These are phyloP conservation scores for Aspergillus caelatus DNA, from an alignment of 2,329 filamentous ascomycete species.

Conservation along the genomic window DNA sequence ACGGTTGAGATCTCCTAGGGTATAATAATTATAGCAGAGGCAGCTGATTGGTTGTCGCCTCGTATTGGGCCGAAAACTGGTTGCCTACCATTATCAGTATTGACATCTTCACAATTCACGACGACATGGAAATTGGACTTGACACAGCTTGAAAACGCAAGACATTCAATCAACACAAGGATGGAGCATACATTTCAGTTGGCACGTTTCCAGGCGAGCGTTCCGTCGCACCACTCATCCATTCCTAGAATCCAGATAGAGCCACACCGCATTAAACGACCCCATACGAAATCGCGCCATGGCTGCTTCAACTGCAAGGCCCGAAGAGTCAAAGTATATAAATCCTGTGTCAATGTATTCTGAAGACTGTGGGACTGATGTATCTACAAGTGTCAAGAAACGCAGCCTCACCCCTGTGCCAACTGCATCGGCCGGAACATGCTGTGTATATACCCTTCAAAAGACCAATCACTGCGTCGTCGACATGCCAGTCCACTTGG, in stretches of 20 bases:
- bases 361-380: neutral
- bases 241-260: neutral
- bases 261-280: conserved; percentile 13
- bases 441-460: conserved; percentile 36
- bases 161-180: neutral
- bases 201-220: neutral
- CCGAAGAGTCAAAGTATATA: conserved; percentile 52
- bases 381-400: conserved; percentile 37
- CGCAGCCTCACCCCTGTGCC: conserved; percentile 36
- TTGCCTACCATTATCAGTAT: neutral
- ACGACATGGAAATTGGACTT: neutral
- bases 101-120: neutral
- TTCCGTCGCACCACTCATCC: neutral
- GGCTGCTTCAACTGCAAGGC: conserved; percentile 47
- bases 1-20: neutral
- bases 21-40: neutral
- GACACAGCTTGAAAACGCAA: neutral
- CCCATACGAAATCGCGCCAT: conserved; percentile 45
- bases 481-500: neutral
- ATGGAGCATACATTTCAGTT: neutral
- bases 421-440: conserved; percentile 40
- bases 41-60: neutral
- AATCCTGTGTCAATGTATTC: neutral
- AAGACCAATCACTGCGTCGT: conserved; percentile 9
- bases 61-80: neutral